Evolutionary conservation across 805 yeast species (phyloP).

Genomic region (Yarrowia bubula): DNA sequence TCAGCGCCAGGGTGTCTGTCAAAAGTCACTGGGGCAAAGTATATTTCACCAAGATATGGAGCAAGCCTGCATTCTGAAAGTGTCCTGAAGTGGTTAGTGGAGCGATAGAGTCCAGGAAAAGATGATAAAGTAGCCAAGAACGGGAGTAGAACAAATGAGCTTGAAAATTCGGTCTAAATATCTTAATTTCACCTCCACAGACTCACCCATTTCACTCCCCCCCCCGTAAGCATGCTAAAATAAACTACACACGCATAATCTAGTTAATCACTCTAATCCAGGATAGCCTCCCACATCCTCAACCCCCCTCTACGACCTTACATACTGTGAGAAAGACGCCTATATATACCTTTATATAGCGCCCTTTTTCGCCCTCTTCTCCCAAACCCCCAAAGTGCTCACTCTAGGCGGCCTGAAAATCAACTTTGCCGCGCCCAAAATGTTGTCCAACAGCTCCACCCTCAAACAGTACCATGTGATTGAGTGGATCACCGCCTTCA

Average conservation of each 20-base stretch:
- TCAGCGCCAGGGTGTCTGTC: too few species aligned
- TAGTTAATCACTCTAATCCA: conserved; percentile 12
- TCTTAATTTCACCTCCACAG: too few species aligned
- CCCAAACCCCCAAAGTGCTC: conserved; percentile 8
- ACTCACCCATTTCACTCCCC: neutral
- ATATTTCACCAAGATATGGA: neutral
- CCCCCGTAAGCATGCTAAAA: neutral
- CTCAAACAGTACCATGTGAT: conserved; percentile 24
- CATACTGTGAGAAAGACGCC: neutral
- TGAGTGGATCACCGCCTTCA: conserved; percentile 14
- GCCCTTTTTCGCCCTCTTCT: conserved; percentile 7
- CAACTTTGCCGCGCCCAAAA: conserved; percentile 21
- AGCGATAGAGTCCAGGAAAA: neutral
- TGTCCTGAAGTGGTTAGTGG: neutral
- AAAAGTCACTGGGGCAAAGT: neutral
- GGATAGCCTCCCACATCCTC: conserved; percentile 13
- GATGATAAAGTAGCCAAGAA: too few species aligned
- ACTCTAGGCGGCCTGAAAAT: conserved; percentile 24
- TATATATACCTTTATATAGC: conserved; percentile 6
- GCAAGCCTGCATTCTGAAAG: conserved; percentile 6
- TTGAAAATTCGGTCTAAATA: too few species aligned
- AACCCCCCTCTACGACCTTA: neutral
- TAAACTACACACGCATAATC: conserved; percentile 8
- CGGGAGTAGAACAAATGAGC: too few species aligned
- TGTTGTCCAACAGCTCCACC: conserved; percentile 13